Percentiles rank a stretch among this genome's conserved stretches.
These are phyloP conservation scores for Auriscalpium vulgare DNA, from an alignment of 768 basidiomycete species.

Conservation along the genomic window DNA sequence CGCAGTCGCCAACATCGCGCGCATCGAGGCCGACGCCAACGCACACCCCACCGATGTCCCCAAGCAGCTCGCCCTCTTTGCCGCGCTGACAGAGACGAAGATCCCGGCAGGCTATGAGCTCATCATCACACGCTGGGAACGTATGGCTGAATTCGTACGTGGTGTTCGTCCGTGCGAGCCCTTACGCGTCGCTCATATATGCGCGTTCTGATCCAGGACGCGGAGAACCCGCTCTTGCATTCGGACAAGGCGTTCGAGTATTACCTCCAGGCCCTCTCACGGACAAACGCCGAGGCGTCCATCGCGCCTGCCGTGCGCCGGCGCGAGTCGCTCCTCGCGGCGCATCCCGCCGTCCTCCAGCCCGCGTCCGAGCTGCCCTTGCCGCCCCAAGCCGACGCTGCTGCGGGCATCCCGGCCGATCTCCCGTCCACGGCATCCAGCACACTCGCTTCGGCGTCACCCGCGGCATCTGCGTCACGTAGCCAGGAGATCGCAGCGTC, in stretches of 20 bases:
- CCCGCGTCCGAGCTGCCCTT: slow-evolving; percentile 13
- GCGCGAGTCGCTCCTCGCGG: slow-evolving; percentile 54
- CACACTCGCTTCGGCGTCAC: not conserved
- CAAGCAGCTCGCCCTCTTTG: slow-evolving; percentile 64
- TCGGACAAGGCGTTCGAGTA: slow-evolving; percentile 67
- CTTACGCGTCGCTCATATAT: slow-evolving; percentile 1
- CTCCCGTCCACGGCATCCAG: not conserved
- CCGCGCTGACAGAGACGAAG: slow-evolving; percentile 57
- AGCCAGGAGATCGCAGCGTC: slow-evolving; percentile 38
- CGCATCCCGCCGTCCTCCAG: slow-evolving; percentile 9
- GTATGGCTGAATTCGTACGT: slow-evolving; percentile 77
- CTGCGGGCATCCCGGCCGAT: not conserved
- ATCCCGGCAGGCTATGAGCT: slow-evolving; percentile 63
- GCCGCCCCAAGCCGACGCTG: slow-evolving; percentile 12
- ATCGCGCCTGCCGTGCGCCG: slow-evolving; percentile 60
- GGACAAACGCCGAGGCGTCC: slow-evolving; percentile 45
- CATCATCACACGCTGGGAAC: slow-evolving; percentile 74
- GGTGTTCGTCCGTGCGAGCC: not conserved
- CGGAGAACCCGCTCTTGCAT: slow-evolving; percentile 57
- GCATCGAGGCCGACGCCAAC: slow-evolving; percentile 72
- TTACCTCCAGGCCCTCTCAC: slow-evolving; percentile 65
- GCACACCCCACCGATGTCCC: slow-evolving; percentile 58
- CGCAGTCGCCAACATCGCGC: slow-evolving; percentile 61
- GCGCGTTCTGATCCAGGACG: slow-evolving; percentile 38
- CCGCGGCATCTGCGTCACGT: slow-evolving; percentile 18